These are phyloP conservation scores for Blastomyces parvus DNA, from an alignment of 2,329 filamentous ascomycete genomes.

Conservation along the genomic window DNA sequence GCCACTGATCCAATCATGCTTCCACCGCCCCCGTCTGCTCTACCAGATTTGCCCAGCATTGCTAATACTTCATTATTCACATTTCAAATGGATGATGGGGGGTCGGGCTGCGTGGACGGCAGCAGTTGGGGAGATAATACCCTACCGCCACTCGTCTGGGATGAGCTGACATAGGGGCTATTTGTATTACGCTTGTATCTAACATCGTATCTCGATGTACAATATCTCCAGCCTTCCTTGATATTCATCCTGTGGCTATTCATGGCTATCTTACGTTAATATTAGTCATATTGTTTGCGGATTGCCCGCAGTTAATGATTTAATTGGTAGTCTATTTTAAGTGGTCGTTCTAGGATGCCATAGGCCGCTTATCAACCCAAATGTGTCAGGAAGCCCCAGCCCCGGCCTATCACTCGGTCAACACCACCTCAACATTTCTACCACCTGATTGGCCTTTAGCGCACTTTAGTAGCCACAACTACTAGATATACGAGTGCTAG, in stretches of 20 bases:
- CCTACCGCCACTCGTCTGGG: slow-evolving; percentile 34
- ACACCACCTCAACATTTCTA: background rate
- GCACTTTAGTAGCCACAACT: background rate
- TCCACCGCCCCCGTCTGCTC: slow-evolving; percentile 24
- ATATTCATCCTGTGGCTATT: background rate
- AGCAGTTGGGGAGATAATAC: slow-evolving; percentile 32
- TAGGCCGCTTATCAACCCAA: background rate
- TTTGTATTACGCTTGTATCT: background rate
- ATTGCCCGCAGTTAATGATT: background rate
- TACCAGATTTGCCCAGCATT: slow-evolving; percentile 12
- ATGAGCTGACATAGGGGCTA: slow-evolving; percentile 24
- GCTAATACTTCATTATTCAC: slow-evolving; percentile 17
- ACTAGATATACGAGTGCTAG: background rate
- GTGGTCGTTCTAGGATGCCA: background rate
- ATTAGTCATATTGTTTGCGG: background rate
- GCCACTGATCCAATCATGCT: slow-evolving; percentile 25
- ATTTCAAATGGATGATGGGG: slow-evolving; percentile 28
- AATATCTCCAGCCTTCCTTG: background rate
- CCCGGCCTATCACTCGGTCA: background rate
- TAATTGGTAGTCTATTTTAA: background rate
- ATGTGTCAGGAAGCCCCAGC: background rate
- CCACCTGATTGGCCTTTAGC: background rate
- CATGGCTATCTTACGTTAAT: background rate
- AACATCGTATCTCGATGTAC: background rate
- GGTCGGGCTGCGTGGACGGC: slow-evolving; percentile 13